These are phyloP conservation scores for Juglanconis juglandina DNA, from an alignment of 2,329 filamentous ascomycete genomes.

Conservation along the genomic window DNA sequence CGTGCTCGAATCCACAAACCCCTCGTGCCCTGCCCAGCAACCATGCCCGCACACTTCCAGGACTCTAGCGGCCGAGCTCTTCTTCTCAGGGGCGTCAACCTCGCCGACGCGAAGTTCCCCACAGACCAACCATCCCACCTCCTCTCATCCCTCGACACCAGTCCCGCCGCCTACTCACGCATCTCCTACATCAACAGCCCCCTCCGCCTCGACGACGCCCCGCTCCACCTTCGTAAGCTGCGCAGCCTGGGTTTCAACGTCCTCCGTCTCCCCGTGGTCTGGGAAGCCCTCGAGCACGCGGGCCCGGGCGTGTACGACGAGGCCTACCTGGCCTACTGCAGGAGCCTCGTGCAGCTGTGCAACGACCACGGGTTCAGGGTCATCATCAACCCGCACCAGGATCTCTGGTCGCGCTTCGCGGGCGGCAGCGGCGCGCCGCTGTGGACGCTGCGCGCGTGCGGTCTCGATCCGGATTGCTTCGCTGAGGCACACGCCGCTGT, in stretches of 20 bases:
- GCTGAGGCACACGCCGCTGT: constrained; percentile 22
- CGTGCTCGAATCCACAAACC: not conserved
- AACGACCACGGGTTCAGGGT: constrained; percentile 21
- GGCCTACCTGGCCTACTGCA: constrained; percentile 21
- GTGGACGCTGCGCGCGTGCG: constrained; percentile 25
- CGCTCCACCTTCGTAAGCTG: constrained; percentile 18
- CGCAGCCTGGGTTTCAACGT: constrained; percentile 23
- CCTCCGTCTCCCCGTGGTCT: constrained; percentile 21
- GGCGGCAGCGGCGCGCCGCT: constrained; percentile 24
- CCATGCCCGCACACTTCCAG: constrained; percentile 7
- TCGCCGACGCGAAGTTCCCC: constrained; percentile 23
- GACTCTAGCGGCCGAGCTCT: constrained; percentile 17
- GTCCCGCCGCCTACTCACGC: not conserved
- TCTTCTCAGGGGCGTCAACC: constrained; percentile 24
- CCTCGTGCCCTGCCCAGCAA: not conserved
- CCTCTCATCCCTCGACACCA: constrained; percentile 16
- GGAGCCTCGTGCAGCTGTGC: constrained; percentile 19
- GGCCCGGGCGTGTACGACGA: constrained; percentile 25
- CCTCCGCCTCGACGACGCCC: constrained; percentile 19
- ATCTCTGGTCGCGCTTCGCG: constrained; percentile 24
- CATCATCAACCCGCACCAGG: constrained; percentile 25
- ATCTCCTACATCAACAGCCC: constrained; percentile 1
- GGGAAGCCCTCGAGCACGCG: constrained; percentile 24
- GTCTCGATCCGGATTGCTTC: constrained; percentile 22
- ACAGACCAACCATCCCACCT: constrained; percentile 18